Percentiles rank a stretch among this genome's conserved stretches.
Conservation (phyloP, 257 asterid species). For the Gentiana macrophylla region DNA sequence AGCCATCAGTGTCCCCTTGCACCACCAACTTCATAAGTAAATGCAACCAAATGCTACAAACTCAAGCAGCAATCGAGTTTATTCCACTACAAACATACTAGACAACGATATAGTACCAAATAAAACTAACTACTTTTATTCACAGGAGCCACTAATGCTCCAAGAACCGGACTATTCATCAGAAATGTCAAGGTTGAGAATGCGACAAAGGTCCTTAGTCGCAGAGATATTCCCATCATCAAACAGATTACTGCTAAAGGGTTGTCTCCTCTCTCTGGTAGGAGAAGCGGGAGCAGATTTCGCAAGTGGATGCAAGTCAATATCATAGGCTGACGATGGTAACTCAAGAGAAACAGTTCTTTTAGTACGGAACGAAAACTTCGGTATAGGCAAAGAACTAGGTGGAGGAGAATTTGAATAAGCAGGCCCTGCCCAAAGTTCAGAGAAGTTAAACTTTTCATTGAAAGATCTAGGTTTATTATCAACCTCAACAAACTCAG, state of each 20-base stretch:
- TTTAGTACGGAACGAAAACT: conserved; percentile 57
- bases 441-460: conserved; percentile 47
- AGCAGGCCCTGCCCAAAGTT: conserved; percentile 98
- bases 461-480: conserved; percentile 7
- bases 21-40: conserved; percentile 20
- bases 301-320: conserved; percentile 38
- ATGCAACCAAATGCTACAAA: conserved; percentile 9
- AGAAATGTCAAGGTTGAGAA: conserved; percentile 73
- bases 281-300: conserved; percentile 90
- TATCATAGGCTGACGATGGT: conserved; percentile 32
- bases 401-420: conserved; percentile 95
- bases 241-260: conserved; percentile 24
- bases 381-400: conserved; percentile 89
- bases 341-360: conserved; percentile 72
- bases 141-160: conserved; percentile 32
- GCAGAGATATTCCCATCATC: conserved; percentile 50
- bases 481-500: conserved; percentile 8
- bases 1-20: conserved; percentile 24
- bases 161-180: conserved; percentile 35
- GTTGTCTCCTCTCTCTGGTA: conserved; percentile 39
- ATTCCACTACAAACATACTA: conserved; percentile 37
- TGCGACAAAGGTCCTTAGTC: conserved; percentile 88
- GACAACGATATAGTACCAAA: conserved; percentile 20
- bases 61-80: conserved; percentile 20
- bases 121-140: conserved; percentile 26